A percentile compares a stretch with the other conserved stretches of the same genome.
Conservation (phyloP, 306 rosid species). For the Rosa multiflora region DNA sequence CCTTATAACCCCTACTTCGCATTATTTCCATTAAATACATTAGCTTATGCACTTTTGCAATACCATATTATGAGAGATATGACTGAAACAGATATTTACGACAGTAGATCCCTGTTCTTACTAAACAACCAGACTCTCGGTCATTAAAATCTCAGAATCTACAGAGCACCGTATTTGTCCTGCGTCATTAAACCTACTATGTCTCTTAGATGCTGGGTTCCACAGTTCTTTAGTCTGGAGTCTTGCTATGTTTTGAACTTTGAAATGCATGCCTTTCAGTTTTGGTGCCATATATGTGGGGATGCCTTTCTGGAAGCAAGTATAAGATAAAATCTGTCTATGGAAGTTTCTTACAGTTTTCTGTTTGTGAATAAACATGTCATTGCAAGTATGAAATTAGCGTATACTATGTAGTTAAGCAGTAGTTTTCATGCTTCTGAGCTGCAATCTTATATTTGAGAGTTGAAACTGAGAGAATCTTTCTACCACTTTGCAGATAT, state of each 20-base stretch:
- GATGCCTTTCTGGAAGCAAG: background rate
- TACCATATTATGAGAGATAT: background rate
- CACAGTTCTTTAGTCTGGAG: background rate
- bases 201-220: background rate
- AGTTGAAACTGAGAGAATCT: background rate
- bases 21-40: background rate
- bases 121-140: background rate
- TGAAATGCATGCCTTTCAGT: background rate
- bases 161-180: background rate
- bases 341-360: background rate
- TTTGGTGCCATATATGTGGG: background rate
- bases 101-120: background rate
- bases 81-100: background rate
- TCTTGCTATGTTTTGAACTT: background rate
- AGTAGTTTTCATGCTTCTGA: background rate
- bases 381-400: background rate
- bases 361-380: background rate
- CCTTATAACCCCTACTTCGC: conserved; percentile 20
- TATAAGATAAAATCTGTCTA: background rate
- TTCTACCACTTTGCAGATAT: conserved; percentile 51
- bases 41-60: background rate
- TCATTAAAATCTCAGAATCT: background rate
- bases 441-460: conserved; percentile 6
- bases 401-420: background rate
- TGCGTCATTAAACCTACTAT: background rate